Conservation (phyloP, 768 basidiomycete genomes). For the Boletus tylopilopsis region DNA sequence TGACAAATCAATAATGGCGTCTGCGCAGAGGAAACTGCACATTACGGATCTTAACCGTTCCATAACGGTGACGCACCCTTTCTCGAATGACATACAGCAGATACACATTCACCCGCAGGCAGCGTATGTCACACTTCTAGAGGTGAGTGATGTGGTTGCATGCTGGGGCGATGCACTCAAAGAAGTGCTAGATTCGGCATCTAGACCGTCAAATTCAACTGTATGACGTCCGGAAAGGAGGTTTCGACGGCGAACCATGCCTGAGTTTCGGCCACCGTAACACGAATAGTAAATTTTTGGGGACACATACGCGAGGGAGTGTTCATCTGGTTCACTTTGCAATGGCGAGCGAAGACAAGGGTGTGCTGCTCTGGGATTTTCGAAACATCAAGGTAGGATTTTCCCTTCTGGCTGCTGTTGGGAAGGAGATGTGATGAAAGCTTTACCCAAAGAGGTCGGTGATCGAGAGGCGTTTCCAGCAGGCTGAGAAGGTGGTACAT, state of each 20-base stretch:
- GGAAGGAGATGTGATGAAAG: conserved; percentile 18
- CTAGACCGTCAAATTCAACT: conserved; percentile 47
- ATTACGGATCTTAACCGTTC: conserved; percentile 38
- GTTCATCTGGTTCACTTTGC: conserved; percentile 40
- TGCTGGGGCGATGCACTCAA: conserved; percentile 11
- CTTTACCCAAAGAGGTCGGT: conserved; percentile 33
- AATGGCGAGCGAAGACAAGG: conserved; percentile 43
- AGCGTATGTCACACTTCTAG: conserved; percentile 41
- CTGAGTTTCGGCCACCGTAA: conserved; percentile 43
- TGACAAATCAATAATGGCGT: conserved; percentile 35
- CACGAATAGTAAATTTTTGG: conserved; percentile 19
- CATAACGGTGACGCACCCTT: conserved; percentile 23
- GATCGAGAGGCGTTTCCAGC: conserved; percentile 30
- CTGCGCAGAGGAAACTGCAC: conserved; percentile 33
- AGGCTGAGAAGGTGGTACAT: conserved; percentile 37
- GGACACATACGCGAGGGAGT: conserved; percentile 38
- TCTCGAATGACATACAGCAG: conserved; percentile 41
- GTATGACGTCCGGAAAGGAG: conserved; percentile 41
- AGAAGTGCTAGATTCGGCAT: conserved; percentile 40
- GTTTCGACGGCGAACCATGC: conserved; percentile 39
- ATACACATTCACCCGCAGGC: conserved; percentile 45
- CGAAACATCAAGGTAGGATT: conserved; percentile 42
- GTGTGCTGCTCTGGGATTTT: conserved; percentile 47
- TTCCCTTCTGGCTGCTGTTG: conserved; percentile 5
- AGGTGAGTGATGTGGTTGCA: conserved; percentile 36